A percentile compares a stretch with the other conserved stretches of the same genome.
phyloP scores from a whole-genome alignment of 768 basidiomycete genomes.

The Crepidotus variabilis region DNA sequence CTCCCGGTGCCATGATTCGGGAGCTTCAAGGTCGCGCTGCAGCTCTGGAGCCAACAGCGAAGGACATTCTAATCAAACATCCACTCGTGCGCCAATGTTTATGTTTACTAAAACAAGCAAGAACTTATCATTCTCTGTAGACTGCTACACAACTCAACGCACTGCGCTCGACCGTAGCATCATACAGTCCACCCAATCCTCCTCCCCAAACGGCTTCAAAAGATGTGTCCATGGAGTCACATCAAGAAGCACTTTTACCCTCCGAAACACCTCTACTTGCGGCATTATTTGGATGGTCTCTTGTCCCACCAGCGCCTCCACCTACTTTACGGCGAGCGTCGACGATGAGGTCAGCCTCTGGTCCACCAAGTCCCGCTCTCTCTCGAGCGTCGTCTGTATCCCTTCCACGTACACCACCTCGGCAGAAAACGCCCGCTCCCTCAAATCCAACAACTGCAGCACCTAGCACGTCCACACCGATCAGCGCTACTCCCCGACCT shows the following conservation, averaged over 20 bases:
- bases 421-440: slow-evolving; percentile 8
- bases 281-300: slow-evolving; percentile 49
- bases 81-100: slow-evolving; percentile 55
- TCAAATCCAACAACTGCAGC: slow-evolving; percentile 21
- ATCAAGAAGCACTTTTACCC: slow-evolving; percentile 14
- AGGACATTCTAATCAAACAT: slow-evolving; percentile 60
- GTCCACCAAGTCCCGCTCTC: slow-evolving; percentile 25
- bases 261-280: slow-evolving; percentile 42
- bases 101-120: neutral
- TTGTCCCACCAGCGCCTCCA: slow-evolving; percentile 31
- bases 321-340: slow-evolving; percentile 26
- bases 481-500: neutral
- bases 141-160: slow-evolving; percentile 53
- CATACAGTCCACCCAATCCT: slow-evolving; percentile 22
- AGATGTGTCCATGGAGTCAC: slow-evolving; percentile 1
- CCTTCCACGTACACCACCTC: slow-evolving; percentile 14
- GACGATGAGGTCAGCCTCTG: slow-evolving; percentile 28
- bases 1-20: slow-evolving; percentile 58
- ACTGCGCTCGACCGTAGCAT: slow-evolving; percentile 43
- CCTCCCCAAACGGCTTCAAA: slow-evolving; percentile 3
- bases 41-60: slow-evolving; percentile 47
- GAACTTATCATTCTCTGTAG: slow-evolving; percentile 28
- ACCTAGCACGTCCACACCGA: slow-evolving; percentile 1
- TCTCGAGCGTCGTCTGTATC: slow-evolving; percentile 33
- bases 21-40: slow-evolving; percentile 56